Evolutionary conservation across 129 eudicot species (phyloP), one percentile per base, ranked within the genome.

Genomic region (Arctium minus): DNA sequence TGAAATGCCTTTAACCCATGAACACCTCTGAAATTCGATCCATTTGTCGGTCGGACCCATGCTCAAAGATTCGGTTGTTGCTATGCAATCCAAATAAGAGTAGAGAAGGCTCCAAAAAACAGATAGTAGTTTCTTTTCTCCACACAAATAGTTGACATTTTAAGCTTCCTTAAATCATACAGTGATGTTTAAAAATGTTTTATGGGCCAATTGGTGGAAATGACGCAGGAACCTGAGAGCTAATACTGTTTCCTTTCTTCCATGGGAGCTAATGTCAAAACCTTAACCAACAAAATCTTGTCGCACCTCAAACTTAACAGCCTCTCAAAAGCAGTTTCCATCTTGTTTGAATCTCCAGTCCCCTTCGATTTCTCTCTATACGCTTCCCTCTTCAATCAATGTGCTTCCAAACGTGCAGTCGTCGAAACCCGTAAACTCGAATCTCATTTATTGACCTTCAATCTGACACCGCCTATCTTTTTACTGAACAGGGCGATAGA

Each of bases 401-500:
- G 98, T 79, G 88, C 92, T 31, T 50, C 85, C 3, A 86, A 38
- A 44, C 91, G 87, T 22, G 89, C 97, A 48, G 79, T 92, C 7
- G 84, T 92, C 35, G 97, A 91, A 74, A 86, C 94, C 79, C 97
- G 97, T 10, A 92, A 92, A 76, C 77, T 94, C 7, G 98, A 92
- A 85, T 92, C 94, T 27, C 98, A 94, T 79, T 71, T 94, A 0
- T 29, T 88, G 40, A 90, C 93, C 13, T 92, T 84, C 78, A 77
- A 71, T 8, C 85, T 80, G 6, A 87, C 86, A 42, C 98, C 97
- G 22, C 94, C 98, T 0, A 11, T 85, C 0, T 92, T 91, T 71
- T 70, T 94, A 79, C 87, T 94, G 60, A 92, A 94, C 83, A 48
- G 97, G 87, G 97, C 92, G 0, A 94, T 94, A 27, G 96, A 92